These are phyloP conservation scores for Globisporangium spinosum DNA, from an alignment of 352 stramenopile species.

Conservation along the genomic window DNA sequence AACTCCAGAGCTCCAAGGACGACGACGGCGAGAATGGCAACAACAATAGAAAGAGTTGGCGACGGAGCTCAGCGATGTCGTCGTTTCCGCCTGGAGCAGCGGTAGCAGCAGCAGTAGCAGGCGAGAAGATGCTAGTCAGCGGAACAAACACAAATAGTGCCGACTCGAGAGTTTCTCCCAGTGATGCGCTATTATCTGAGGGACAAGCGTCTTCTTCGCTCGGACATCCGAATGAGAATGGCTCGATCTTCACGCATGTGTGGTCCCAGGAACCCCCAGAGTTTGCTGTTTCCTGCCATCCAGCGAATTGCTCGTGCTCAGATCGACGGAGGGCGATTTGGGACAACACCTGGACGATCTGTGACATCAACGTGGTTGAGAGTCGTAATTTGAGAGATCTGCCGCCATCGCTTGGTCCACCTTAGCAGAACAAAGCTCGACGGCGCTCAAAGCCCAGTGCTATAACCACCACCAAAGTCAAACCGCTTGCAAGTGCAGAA, in stretches of 20 bases:
- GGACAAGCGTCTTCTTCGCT: background rate
- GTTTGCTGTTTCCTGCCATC: constrained; percentile 1
- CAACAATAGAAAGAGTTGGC: background rate
- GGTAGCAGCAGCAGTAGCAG: background rate
- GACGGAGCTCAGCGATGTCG: background rate
- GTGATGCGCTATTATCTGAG: background rate
- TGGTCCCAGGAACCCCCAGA: constrained; percentile 9
- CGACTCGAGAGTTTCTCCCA: background rate
- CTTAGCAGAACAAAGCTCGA: background rate
- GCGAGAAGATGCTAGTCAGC: too few relatives aligned
- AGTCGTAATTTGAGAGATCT: background rate
- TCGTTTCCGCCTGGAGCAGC: background rate
- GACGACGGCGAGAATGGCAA: background rate
- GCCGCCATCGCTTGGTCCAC: background rate
- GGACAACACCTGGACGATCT: constrained; percentile 23
- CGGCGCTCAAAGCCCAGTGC: background rate
- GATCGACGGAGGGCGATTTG: background rate
- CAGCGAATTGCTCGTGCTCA: constrained; percentile 6
- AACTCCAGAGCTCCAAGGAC: constrained; percentile 11
- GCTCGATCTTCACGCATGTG: constrained; percentile 8
- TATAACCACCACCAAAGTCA: background rate
- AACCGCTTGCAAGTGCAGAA: background rate
- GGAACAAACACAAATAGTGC: background rate
- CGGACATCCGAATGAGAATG: background rate
- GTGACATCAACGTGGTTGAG: constrained; percentile 10